Percentiles rank a stretch among this genome's conserved stretches.
Evolutionary conservation across 768 basidiomycete species (phyloP).

Genomic region (Multifurca ochricompacta): DNA sequence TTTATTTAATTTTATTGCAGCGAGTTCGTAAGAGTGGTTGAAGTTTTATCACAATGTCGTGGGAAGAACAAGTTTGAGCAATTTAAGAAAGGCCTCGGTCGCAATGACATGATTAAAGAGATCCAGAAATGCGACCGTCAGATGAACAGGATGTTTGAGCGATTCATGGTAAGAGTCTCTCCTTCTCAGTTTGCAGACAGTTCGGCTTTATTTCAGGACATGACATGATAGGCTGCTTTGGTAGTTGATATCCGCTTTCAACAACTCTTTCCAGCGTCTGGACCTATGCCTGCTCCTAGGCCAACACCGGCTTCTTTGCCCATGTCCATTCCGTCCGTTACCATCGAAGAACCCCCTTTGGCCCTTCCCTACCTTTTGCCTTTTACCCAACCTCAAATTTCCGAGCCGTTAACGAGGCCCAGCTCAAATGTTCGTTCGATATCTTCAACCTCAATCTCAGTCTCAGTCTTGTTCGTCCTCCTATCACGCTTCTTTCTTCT

Average conservation of each 20-base stretch:
- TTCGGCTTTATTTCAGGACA: background rate
- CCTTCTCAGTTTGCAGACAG: background rate
- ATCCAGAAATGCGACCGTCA: slow-evolving; percentile 12
- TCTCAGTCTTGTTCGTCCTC: slow-evolving; percentile 5
- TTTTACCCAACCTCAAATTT: background rate
- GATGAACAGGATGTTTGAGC: slow-evolving; percentile 10
- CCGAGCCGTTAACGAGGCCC: background rate
- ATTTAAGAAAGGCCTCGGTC: slow-evolving; percentile 6
- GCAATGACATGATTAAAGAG: slow-evolving; percentile 7
- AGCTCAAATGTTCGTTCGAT: background rate
- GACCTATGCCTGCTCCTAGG: background rate
- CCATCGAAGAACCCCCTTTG: background rate
- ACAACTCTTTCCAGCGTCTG: background rate
- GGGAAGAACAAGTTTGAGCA: slow-evolving; percentile 2
- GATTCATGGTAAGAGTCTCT: slow-evolving; percentile 2
- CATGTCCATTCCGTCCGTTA: background rate
- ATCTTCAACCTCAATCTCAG: background rate
- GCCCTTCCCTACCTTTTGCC: background rate
- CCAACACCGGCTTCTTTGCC: background rate
- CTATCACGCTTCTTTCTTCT: background rate
- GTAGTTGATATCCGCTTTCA: slow-evolving; percentile 8
- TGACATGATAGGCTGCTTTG: slow-evolving; percentile 3
- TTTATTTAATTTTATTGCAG: background rate
- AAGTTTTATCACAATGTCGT: slow-evolving; percentile 4
- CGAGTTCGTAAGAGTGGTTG: background rate